Conservation (phyloP, 257 asterid species). For the Verbena officinalis region DNA sequence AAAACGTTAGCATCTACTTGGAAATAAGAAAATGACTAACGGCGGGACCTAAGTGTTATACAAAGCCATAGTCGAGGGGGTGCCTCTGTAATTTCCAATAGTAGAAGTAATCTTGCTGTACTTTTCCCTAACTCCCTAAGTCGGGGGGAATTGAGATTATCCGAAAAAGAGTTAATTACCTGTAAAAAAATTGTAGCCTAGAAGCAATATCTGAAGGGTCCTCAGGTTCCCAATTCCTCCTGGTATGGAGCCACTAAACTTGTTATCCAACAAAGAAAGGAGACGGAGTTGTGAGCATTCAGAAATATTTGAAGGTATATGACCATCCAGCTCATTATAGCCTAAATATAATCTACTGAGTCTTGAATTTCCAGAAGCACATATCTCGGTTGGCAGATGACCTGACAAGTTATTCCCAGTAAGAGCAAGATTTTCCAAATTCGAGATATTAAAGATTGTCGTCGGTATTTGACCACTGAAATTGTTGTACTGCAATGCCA, state of each 20-base stretch:
- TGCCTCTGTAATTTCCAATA: no score
- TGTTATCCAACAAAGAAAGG: constrained; percentile 17
- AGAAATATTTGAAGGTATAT: constrained; percentile 30
- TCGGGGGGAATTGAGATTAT: no score
- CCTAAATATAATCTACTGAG: constrained; percentile 13
- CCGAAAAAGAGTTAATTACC: no score
- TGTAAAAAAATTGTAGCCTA: no score
- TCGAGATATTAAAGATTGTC: constrained; percentile 28
- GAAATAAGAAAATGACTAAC: no score
- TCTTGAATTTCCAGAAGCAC: constrained; percentile 3
- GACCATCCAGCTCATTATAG: constrained; percentile 21
- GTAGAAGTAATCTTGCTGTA: no score
- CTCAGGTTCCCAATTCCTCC: constrained; percentile 5
- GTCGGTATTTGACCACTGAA: constrained; percentile 29
- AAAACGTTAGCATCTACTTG: no score
- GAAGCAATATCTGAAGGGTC: no score
- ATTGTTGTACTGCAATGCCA: not conserved
- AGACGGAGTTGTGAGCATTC: constrained; percentile 27
- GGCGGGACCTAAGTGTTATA: no score
- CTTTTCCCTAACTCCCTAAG: no score
- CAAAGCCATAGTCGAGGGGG: no score
- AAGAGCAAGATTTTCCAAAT: constrained; percentile 20
- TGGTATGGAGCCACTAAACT: constrained; percentile 30
- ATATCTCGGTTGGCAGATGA: constrained; percentile 15
- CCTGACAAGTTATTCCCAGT: constrained; percentile 22